Evolutionary conservation across 2,329 filamentous ascomycete genomes (phyloP), one percentile per base, ranked within the genome.

Genomic region (Atkinsonella hypoxylon): DNA sequence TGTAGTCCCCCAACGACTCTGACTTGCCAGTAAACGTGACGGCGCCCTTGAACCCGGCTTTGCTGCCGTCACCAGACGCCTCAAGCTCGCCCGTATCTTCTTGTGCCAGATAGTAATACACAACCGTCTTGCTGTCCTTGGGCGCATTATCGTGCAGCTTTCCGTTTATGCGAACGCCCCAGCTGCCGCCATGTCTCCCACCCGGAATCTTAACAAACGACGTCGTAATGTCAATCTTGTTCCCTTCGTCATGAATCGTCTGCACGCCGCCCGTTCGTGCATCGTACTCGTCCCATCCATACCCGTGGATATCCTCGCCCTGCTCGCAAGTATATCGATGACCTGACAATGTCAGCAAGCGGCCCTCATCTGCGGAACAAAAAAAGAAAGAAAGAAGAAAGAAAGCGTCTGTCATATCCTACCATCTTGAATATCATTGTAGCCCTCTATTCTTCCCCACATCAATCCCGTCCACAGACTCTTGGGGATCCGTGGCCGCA

Each of bases 261-360:
- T 98, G 89, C 20, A 87, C 76, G 51, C 93, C 93, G 55, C 93
- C 93, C 51, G 77, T 85, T 52, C 93, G 79, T 20, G 89, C 83
- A 68, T 98, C 93, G 66, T 94, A 98, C 65, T 95, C 88, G 61
- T 97, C 90, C 93, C 93, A 98, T 55, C 93, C 93, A 66, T 98
- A 98, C 51, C 91, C 91, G 45, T 82, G 85, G 78, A 98, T 95
- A 57, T 86, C 86, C 65, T 94, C 89, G 65, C 93, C 81, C 66
- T 98, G 93, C 67, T 97, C 93, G 70, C 93, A 98, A 0, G 93
- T 96, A 66, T 95, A 89, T 56, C 93, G 83, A 60, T 96, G 85
- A 59, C 83, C 88, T 93, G 63, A 15, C 20, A 40, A 11, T 3
- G 4, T 34, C 8, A 43, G 55, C 44, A 26, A 26, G 8, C 26